Conservation (phyloP, 192 early-diverging fungal genomes). For the Coemansia sp. region DNA sequence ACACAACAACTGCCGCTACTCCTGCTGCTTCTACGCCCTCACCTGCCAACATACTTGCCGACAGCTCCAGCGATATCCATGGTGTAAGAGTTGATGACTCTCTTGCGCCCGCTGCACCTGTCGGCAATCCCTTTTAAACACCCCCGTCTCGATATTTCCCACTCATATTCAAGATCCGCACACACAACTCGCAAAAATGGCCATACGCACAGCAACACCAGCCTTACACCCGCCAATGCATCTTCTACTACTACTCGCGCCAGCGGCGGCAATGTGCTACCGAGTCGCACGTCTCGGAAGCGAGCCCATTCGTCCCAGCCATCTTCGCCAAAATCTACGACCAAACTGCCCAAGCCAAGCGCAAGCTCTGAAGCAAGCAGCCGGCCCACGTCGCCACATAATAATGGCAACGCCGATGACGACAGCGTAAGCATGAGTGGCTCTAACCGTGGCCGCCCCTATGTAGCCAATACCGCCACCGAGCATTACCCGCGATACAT, state of each 20-base stretch:
- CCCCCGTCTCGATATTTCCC: conserved; percentile 48
- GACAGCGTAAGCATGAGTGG: neutral
- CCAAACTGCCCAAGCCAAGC: neutral
- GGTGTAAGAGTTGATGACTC: conserved; percentile 28
- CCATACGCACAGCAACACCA: conserved; percentile 7
- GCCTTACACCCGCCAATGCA: neutral
- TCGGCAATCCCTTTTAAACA: conserved; percentile 57
- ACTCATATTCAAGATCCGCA: conserved; percentile 16
- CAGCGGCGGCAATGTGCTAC: neutral
- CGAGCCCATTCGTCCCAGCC: neutral
- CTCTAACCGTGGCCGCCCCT: neutral
- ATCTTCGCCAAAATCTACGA: neutral
- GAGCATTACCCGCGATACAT: conserved; percentile 41
- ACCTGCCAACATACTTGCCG: conserved; percentile 23
- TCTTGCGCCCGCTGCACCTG: conserved; percentile 39
- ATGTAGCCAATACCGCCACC: neutral
- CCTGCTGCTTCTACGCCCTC: neutral
- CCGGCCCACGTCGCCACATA: neutral
- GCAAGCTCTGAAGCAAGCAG: neutral
- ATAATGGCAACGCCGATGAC: neutral
- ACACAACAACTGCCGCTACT: conserved; percentile 2
- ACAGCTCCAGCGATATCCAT: conserved; percentile 29
- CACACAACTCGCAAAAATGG: neutral
- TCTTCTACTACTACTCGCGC: neutral
- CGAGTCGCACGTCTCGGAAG: conserved; percentile 1